phyloP scores from a whole-genome alignment of 805 yeast genomes.

The Candida peoriensis region DNA sequence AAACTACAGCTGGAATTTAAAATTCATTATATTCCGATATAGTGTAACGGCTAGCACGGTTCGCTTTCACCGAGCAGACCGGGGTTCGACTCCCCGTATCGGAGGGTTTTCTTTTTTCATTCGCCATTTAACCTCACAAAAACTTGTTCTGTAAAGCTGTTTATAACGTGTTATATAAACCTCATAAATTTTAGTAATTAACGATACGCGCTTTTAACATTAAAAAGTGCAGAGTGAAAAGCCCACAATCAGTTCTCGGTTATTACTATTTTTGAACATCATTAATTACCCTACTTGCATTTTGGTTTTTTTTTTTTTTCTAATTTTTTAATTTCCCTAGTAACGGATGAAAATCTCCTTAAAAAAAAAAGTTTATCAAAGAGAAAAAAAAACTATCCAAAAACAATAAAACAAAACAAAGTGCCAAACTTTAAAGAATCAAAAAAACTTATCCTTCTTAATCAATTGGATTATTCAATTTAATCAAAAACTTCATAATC shows the following conservation, averaged over 20 bases:
- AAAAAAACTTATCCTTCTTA: conserved; percentile 1
- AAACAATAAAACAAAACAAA: conserved; percentile 3
- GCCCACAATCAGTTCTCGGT: no score
- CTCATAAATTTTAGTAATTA: no score
- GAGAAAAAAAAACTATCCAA: conserved; percentile 1
- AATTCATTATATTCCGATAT: no score
- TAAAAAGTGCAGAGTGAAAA: no score
- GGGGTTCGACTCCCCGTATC: conserved; percentile 89
- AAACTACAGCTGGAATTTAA: no score
- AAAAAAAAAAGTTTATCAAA: conserved; percentile 2
- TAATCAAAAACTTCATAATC: no score
- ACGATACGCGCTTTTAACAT: no score
- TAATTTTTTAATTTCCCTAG: not conserved
- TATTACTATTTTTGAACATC: no score
- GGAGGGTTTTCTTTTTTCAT: conserved; percentile 35
- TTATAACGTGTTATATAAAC: no score
- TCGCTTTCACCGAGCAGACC: conserved; percentile 82
- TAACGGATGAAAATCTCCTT: conserved; percentile 3
- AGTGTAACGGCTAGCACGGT: conserved; percentile 82
- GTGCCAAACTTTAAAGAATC: not conserved
- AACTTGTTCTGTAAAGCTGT: no score
- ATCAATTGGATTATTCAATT: conserved; percentile 3
- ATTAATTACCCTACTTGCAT: not conserved
- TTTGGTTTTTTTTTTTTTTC: not conserved
- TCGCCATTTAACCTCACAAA: no score